A percentile compares a stretch with the other conserved stretches of the same genome.
Conservation (phyloP, 495 filamentous ascomycete genomes). For the Podospora australis region DNA sequence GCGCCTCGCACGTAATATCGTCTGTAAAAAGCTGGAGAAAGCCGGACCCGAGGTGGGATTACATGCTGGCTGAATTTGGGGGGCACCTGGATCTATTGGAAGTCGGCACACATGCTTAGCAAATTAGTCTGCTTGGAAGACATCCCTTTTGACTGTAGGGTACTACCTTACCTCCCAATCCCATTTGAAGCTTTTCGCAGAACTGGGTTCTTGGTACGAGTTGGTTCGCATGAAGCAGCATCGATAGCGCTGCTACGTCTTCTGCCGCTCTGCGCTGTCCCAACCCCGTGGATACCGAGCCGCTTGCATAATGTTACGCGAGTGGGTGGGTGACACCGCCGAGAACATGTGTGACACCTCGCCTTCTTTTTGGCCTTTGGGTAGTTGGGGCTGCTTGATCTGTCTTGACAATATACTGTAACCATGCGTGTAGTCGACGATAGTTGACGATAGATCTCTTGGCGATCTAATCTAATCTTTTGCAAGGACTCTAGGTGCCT, state of each 20-base stretch:
- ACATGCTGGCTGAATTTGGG: not conserved
- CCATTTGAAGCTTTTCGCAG: not conserved
- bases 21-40: too few species aligned
- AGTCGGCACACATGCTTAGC: not conserved
- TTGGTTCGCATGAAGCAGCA: not conserved
- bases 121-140: not conserved
- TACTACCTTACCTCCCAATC: slow-evolving; percentile 1
- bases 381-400: not conserved
- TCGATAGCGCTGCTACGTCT: slow-evolving; percentile 2
- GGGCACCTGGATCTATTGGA: not conserved
- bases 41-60: too few species aligned
- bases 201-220: not conserved
- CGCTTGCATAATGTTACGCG: not conserved
- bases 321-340: not conserved
- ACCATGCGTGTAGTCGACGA: too few species aligned
- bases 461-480: slow-evolving; percentile 14
- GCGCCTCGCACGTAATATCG: too few species aligned
- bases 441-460: slow-evolving; percentile 4
- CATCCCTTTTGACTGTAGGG: not conserved
- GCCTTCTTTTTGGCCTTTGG: not conserved
- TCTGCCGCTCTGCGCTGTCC: not conserved
- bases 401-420: too few species aligned
- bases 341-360: not conserved
- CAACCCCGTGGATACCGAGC: slow-evolving; percentile 2
- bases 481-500: not conserved